A percentile compares a stretch with the other conserved stretches of the same genome.
phyloP scores from a whole-genome alignment of 208 protist genomes.

The Trypanosoma scelopori region DNA sequence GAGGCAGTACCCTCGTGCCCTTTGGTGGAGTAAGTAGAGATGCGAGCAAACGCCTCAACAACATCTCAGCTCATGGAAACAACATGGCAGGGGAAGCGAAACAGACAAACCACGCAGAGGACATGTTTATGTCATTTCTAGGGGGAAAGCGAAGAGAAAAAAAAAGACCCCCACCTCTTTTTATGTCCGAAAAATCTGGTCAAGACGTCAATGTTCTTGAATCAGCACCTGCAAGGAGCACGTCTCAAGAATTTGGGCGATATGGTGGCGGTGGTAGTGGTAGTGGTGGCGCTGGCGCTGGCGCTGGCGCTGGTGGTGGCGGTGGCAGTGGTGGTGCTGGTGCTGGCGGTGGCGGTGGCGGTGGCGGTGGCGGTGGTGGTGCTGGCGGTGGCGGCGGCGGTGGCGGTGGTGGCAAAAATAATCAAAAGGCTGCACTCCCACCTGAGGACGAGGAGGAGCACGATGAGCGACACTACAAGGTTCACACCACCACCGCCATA shows the following conservation, averaged over 20 bases:
- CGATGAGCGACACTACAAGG: conserved; percentile 66
- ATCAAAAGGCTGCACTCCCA: conserved; percentile 15
- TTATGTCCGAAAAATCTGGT: neutral
- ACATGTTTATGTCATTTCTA: conserved; percentile 33
- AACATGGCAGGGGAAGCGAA: neutral
- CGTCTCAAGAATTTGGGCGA: neutral
- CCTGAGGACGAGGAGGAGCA: conserved; percentile 66
- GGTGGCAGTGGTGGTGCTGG: conserved; percentile 29
- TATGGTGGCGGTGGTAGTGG: conserved; percentile 12
- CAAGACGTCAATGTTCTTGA: neutral
- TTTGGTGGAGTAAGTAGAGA: neutral
- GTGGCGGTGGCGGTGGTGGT: conserved; percentile 31
- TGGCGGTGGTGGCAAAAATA: conserved; percentile 19
- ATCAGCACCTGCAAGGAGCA: neutral
- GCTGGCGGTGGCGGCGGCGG: conserved; percentile 34
- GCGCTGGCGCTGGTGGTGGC: conserved; percentile 24
- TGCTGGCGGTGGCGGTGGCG: conserved; percentile 29
- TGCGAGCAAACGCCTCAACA: no score
- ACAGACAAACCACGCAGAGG: conserved; percentile 12
- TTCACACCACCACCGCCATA: conserved; percentile 66
- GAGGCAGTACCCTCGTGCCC: neutral
- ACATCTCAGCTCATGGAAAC: neutral
- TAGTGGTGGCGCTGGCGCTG: neutral
- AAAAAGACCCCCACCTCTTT: conserved; percentile 5
- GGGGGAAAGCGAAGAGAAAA: conserved; percentile 11